Conservation (phyloP, 441 rosid genomes). For the Populus trichocarpa region DNA sequence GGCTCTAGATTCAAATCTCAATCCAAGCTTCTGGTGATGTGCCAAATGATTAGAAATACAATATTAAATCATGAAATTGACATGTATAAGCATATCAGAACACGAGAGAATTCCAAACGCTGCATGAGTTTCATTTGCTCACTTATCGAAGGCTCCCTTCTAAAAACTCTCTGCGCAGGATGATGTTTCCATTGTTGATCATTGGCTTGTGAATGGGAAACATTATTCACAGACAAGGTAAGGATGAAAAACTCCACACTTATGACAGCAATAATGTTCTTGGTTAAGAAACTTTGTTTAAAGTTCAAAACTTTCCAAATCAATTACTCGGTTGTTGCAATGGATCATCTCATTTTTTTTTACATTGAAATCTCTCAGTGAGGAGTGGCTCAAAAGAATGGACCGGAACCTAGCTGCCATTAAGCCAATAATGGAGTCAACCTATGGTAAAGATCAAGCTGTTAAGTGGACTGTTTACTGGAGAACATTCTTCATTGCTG, state of each 20-base stretch:
- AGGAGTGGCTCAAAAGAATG: slow-evolving; percentile 91
- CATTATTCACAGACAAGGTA: slow-evolving; percentile 84
- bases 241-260: background rate
- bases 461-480: slow-evolving; percentile 86
- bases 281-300: no score
- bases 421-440: slow-evolving; percentile 68
- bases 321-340: background rate
- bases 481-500: slow-evolving; percentile 82
- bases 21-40: background rate
- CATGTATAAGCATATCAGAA: background rate
- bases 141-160: background rate
- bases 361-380: slow-evolving; percentile 33
- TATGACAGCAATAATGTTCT: background rate
- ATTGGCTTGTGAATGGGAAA: slow-evolving; percentile 78
- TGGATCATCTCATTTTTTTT: background rate
- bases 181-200: slow-evolving; percentile 60
- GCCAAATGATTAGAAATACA: background rate
- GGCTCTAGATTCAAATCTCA: background rate
- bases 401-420: slow-evolving; percentile 49
- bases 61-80: background rate
- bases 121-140: background rate
- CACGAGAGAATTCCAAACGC: background rate
- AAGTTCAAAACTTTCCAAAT: background rate
- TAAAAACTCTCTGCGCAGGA: slow-evolving; percentile 37
- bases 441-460: slow-evolving; percentile 70